Evolutionary conservation across 306 rosid species (phyloP).

Genomic region (Betula pendula): DNA sequence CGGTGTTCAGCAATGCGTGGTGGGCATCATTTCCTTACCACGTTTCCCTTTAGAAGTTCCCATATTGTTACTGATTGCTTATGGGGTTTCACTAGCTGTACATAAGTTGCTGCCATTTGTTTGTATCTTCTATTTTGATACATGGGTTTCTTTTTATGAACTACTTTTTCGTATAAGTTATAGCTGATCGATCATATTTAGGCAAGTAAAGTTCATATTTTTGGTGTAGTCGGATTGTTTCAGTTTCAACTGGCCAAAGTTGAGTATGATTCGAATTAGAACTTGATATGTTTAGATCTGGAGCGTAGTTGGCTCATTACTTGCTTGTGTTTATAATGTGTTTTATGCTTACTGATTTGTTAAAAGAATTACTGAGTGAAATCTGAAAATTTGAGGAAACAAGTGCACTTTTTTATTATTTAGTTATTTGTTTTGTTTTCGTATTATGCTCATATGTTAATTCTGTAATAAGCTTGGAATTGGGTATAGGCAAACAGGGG

Average conservation of each 20-base stretch:
- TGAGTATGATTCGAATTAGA: not conserved
- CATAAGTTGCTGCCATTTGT: not conserved
- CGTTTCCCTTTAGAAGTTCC: not conserved
- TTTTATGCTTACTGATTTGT: not conserved
- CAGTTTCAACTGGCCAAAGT: not conserved
- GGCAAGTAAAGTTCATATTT: not conserved
- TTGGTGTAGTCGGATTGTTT: not conserved
- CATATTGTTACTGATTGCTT: not conserved
- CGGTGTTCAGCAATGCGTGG: slow-evolving; percentile 87
- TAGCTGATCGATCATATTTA: not conserved
- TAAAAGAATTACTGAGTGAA: not conserved
- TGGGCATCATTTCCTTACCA: slow-evolving; percentile 20
- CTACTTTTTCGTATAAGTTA: not conserved
- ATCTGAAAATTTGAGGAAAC: not conserved
- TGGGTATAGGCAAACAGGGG: slow-evolving; percentile 84
- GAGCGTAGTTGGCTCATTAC: not conserved
- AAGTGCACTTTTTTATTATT: not conserved
- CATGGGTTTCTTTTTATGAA: not conserved
- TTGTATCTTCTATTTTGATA: not conserved
- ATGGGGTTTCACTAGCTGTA: not conserved
- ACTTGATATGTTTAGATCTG: not conserved
- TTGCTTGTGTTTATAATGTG: not conserved
- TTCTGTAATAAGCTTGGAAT: slow-evolving; percentile 24
- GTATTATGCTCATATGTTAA: slow-evolving; percentile 7
- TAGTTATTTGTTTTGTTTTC: not conserved